phyloP scores from a whole-genome alignment of 2,329 filamentous ascomycete species.

The Alternaria arborescens region DNA sequence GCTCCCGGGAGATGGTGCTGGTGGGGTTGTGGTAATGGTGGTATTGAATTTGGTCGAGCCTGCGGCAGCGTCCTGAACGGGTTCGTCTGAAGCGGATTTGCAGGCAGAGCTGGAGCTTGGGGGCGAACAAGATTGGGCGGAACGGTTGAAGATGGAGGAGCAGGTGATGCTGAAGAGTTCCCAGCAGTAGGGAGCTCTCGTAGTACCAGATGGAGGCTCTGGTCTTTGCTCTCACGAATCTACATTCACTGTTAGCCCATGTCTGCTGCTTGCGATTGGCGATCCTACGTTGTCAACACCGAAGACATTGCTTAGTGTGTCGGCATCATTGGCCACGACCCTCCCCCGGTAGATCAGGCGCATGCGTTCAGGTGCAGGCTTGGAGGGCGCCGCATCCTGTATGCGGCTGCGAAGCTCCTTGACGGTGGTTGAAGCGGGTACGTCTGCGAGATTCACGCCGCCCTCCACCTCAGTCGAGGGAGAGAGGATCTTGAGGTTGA shows the following conservation, averaged over 20 bases:
- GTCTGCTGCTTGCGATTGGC: not conserved
- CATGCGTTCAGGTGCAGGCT: slow-evolving; percentile 55
- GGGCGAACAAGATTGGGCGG: slow-evolving; percentile 50
- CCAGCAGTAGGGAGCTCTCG: slow-evolving; percentile 41
- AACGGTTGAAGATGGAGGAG: slow-evolving; percentile 46
- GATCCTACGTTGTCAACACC: slow-evolving; percentile 59
- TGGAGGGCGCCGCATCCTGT: slow-evolving; percentile 56
- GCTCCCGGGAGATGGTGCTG: slow-evolving; percentile 25
- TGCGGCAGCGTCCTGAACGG: slow-evolving; percentile 42
- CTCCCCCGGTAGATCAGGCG: slow-evolving; percentile 67
- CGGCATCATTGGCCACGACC: slow-evolving; percentile 59
- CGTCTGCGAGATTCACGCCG: slow-evolving; percentile 41
- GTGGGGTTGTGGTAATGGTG: slow-evolving; percentile 27
- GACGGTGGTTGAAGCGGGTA: slow-evolving; percentile 56
- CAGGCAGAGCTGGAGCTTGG: slow-evolving; percentile 21
- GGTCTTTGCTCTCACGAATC: slow-evolving; percentile 48
- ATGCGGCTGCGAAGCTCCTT: slow-evolving; percentile 63
- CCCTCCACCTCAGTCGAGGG: slow-evolving; percentile 50
- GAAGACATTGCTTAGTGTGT: slow-evolving; percentile 60
- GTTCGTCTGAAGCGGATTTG: slow-evolving; percentile 39
- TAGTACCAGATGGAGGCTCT: slow-evolving; percentile 51
- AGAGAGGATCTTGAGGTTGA: slow-evolving; percentile 53
- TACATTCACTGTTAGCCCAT: slow-evolving; percentile 30
- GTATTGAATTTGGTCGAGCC: slow-evolving; percentile 41
- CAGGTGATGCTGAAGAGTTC: slow-evolving; percentile 17